Conservation (phyloP, 768 basidiomycete genomes). For the Lactarius psammicola region DNA sequence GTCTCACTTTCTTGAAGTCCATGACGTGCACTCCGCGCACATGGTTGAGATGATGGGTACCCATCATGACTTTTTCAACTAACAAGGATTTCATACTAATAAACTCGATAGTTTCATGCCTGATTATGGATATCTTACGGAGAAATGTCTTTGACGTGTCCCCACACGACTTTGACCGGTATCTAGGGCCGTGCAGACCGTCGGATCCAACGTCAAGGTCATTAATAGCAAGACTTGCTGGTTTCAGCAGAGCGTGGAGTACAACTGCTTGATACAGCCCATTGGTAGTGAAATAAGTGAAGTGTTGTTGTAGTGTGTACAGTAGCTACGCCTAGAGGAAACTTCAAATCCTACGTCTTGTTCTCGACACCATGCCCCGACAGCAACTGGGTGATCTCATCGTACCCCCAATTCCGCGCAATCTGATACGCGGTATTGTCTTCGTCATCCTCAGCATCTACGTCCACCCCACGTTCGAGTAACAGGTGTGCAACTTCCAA, state of each 20-base stretch:
- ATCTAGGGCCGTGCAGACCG: constrained; percentile 24
- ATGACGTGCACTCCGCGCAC: constrained; percentile 10
- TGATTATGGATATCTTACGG: constrained; percentile 28
- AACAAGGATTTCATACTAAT: neutral
- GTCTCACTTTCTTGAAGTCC: constrained; percentile 16
- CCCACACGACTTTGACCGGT: constrained; percentile 21
- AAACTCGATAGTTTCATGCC: constrained; percentile 17
- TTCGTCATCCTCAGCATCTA: neutral
- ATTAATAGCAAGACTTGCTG: constrained; percentile 19
- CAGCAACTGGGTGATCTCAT: neutral
- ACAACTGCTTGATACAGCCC: neutral
- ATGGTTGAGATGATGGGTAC: constrained; percentile 27
- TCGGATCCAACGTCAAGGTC: constrained; percentile 21
- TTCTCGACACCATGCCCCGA: neutral
- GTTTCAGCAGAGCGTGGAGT: constrained; percentile 1
- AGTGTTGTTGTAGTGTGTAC: neutral
- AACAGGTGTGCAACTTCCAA: neutral
- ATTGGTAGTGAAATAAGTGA: neutral
- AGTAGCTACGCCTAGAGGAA: neutral
- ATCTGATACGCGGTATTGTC: neutral
- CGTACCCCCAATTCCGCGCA: neutral
- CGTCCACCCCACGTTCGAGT: neutral
- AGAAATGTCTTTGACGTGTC: constrained; percentile 25
- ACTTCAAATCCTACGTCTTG: neutral
- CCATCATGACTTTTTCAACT: neutral